These are phyloP conservation scores for Hordeum pubiflorum DNA, from an alignment of 202 grass and related monocot genomes.

Conservation along the genomic window DNA sequence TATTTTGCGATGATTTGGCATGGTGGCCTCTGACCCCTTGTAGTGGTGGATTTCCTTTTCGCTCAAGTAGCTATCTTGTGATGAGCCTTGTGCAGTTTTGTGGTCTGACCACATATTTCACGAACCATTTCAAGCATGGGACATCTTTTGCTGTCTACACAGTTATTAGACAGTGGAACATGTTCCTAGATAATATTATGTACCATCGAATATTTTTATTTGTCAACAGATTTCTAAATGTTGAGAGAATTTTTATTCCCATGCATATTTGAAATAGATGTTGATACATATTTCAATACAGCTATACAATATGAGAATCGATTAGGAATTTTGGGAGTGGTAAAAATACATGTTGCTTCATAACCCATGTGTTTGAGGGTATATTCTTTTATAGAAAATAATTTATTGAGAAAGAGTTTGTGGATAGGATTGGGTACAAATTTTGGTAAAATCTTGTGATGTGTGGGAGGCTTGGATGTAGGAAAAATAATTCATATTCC, in stretches of 20 bases:
- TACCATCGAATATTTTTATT: background rate
- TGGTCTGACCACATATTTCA: background rate
- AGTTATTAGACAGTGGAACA: background rate
- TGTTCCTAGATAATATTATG: background rate
- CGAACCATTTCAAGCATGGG: too few relatives aligned
- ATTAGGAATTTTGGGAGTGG: too few relatives aligned
- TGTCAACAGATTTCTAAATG: background rate
- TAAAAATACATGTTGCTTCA: too few relatives aligned
- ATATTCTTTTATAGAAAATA: too few relatives aligned
- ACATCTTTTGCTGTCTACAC: too few relatives aligned
- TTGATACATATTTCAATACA: background rate
- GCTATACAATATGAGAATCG: background rate
- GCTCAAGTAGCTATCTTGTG: background rate
- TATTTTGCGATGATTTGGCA: background rate
- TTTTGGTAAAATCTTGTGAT: too few relatives aligned
- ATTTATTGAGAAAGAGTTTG: too few relatives aligned
- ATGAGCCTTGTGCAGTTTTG: background rate
- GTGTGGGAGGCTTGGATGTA: too few relatives aligned
- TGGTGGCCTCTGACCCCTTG: background rate
- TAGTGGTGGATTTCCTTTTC: background rate
- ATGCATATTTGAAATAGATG: too few relatives aligned
- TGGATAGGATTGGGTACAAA: too few relatives aligned
- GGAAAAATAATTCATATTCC: too few relatives aligned
- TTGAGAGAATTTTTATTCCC: background rate
- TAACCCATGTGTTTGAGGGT: too few relatives aligned